Evolutionary conservation across 345 rosid genomes (phyloP).

Genomic region (Nephelium lappaceum): DNA sequence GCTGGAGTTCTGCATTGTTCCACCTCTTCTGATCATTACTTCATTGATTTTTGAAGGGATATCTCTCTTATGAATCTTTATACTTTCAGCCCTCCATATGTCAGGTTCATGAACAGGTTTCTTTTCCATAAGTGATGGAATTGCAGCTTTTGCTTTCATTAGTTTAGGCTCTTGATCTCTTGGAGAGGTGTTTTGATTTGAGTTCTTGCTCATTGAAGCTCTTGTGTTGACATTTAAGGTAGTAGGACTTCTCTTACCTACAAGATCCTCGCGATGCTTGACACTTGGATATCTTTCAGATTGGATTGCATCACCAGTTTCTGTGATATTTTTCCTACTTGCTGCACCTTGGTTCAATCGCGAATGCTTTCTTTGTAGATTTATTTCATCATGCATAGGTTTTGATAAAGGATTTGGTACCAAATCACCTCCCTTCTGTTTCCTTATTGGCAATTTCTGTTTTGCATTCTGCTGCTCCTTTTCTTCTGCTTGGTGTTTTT

Average conservation of each 20-base stretch:
- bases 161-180: conserved; percentile 31
- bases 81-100: conserved; percentile 29
- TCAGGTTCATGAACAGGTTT: conserved; percentile 30
- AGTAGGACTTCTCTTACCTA: conserved; percentile 18
- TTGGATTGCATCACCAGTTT: conserved; percentile 27
- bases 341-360: conserved; percentile 34
- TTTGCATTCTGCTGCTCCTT: conserved; percentile 33
- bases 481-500: conserved; percentile 28
- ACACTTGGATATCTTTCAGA: conserved; percentile 25
- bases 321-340: conserved; percentile 35
- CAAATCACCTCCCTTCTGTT: conserved; percentile 35
- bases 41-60: conserved; percentile 43
- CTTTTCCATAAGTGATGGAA: conserved; percentile 26
- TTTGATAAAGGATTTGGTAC: conserved; percentile 29
- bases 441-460: conserved; percentile 36
- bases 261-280: conserved; percentile 26
- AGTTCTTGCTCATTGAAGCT: conserved; percentile 24
- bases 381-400: conserved; percentile 22
- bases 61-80: conserved; percentile 31
- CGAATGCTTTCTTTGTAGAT: conserved; percentile 37
- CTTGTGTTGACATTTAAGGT: conserved; percentile 20
- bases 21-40: conserved; percentile 37
- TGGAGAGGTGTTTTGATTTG: conserved; percentile 15
- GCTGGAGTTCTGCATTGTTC: conserved; percentile 28
- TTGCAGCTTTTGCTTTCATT: conserved; percentile 20